Percentiles rank a stretch among this genome's conserved stretches.
Evolutionary conservation across 2,329 filamentous ascomycete species (phyloP).

Genomic region (Arthrobotrys sinensis): DNA sequence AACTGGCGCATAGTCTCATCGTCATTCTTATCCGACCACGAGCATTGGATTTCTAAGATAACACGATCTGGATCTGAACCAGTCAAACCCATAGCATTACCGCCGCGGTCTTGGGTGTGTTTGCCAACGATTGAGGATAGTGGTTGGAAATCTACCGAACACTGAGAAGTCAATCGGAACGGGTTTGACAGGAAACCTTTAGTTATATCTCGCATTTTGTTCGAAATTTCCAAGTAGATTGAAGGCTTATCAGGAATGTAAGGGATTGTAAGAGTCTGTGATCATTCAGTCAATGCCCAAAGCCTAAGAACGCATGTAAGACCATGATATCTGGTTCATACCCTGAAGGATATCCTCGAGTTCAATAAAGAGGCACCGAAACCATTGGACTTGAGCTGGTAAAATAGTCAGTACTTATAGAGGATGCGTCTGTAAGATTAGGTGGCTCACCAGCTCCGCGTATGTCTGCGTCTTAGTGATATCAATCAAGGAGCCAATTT

Average conservation of each 20-base stretch:
- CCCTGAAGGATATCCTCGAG: constrained; percentile 2
- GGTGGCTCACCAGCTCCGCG: neutral
- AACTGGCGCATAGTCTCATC: neutral
- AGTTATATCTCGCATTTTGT: constrained; percentile 6
- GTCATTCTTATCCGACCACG: constrained; percentile 5
- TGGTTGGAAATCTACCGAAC: constrained; percentile 11
- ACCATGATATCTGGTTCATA: neutral
- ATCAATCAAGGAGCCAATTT: neutral
- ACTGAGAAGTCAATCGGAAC: neutral
- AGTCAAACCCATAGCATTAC: constrained; percentile 5
- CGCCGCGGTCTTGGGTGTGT: neutral
- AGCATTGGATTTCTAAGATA: constrained; percentile 10
- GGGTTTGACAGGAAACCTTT: constrained; percentile 1
- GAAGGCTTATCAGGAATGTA: neutral
- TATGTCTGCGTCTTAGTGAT: constrained; percentile 11
- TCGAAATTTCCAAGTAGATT: neutral
- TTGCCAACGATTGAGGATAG: neutral
- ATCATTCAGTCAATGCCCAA: neutral
- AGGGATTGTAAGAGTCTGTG: neutral
- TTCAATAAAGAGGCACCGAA: constrained; percentile 8
- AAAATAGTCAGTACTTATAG: neutral
- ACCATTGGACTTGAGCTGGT: neutral
- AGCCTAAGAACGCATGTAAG: neutral
- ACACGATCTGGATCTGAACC: neutral
- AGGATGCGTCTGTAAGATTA: neutral